Conservation (phyloP, 768 basidiomycete genomes). For the Lentinula lateritia region DNA sequence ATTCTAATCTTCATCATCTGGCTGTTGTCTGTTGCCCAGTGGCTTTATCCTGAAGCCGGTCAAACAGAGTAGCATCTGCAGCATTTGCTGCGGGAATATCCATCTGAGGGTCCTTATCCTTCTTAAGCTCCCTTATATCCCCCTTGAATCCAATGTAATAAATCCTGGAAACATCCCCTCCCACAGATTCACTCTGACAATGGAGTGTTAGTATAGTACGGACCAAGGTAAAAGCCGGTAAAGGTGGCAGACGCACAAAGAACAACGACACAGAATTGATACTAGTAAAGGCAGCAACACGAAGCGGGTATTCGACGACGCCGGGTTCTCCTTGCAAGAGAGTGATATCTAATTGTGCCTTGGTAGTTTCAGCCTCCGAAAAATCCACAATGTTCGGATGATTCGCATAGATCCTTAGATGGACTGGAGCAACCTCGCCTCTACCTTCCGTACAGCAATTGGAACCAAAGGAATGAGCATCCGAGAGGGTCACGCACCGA, state of each 20-base stretch:
- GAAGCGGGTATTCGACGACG: slow-evolving; percentile 73
- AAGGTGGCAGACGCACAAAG: slow-evolving; percentile 55
- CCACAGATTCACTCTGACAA: slow-evolving; percentile 52
- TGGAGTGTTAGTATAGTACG: neutral
- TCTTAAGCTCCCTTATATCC: slow-evolving; percentile 47
- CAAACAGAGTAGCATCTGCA: slow-evolving; percentile 63
- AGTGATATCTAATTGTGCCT: slow-evolving; percentile 66
- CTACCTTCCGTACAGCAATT: slow-evolving; percentile 40
- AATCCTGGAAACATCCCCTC: slow-evolving; percentile 58
- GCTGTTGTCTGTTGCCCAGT: slow-evolving; percentile 40
- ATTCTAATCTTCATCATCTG: neutral
- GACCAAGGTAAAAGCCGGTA: neutral
- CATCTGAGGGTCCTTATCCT: slow-evolving; percentile 56
- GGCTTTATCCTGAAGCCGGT: slow-evolving; percentile 51
- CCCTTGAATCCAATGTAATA: slow-evolving; percentile 87
- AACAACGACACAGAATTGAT: slow-evolving; percentile 70
- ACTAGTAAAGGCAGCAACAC: slow-evolving; percentile 71
- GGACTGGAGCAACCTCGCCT: slow-evolving; percentile 71
- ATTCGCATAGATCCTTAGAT: slow-evolving; percentile 72
- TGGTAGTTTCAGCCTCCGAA: slow-evolving; percentile 59
- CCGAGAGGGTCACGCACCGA: slow-evolving; percentile 44
- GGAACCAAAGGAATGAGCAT: neutral
- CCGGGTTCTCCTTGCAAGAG: slow-evolving; percentile 66
- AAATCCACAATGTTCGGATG: slow-evolving; percentile 74
- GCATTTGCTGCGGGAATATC: slow-evolving; percentile 80